These are phyloP conservation scores for Diaporthe nobilis DNA, from an alignment of 2,329 filamentous ascomycete species.

Conservation along the genomic window DNA sequence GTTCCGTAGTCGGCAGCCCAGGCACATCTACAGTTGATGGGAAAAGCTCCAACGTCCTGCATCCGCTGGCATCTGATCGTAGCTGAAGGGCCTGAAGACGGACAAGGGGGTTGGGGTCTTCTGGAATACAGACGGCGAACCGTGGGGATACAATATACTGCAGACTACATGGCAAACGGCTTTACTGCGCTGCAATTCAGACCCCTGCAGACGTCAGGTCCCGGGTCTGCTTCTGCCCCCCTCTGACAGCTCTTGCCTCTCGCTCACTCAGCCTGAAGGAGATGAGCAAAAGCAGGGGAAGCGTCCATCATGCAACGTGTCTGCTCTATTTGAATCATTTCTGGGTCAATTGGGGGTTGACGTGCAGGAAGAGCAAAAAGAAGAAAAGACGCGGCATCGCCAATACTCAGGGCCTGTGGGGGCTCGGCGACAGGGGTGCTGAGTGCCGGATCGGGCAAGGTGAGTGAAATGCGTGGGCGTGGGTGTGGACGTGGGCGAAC, in stretches of 20 bases:
- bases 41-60: not conserved
- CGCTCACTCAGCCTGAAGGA: not conserved
- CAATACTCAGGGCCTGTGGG: constrained; percentile 7
- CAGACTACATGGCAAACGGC: not conserved
- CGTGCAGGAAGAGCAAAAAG: not conserved
- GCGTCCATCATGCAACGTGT: not conserved
- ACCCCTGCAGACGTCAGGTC: constrained; percentile 16
- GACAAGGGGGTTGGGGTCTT: constrained; percentile 4
- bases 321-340: not conserved
- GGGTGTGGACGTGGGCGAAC: not conserved
- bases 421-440: constrained; percentile 30
- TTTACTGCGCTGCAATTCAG: not conserved
- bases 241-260: not conserved
- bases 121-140: not conserved
- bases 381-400: not conserved
- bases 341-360: constrained; percentile 10
- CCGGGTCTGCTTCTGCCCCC: constrained; percentile 15
- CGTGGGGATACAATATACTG: not conserved
- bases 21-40: not conserved
- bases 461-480: not conserved
- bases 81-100: not conserved
- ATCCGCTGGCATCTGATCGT: not conserved
- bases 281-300: not conserved
- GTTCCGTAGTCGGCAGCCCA: constrained; percentile 35
- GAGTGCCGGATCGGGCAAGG: constrained; percentile 24